Conservation (phyloP, 306 rosid genomes). For the Cercis canadensis region DNA sequence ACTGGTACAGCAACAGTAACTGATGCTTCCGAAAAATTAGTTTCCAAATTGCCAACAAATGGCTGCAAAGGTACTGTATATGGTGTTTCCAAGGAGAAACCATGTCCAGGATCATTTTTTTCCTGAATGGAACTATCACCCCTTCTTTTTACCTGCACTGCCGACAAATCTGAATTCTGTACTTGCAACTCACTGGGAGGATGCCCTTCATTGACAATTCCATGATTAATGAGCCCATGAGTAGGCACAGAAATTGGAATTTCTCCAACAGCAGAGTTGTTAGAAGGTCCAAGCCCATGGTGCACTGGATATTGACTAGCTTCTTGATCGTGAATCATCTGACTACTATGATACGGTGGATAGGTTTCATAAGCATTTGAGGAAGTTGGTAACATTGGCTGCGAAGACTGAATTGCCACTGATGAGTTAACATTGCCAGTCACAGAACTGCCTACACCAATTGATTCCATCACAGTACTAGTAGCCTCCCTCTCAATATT, state of each 20-base stretch:
- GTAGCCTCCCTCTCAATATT: slow-evolving; percentile 58
- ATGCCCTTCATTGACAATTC: slow-evolving; percentile 46
- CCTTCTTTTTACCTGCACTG: slow-evolving; percentile 46
- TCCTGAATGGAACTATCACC: slow-evolving; percentile 54
- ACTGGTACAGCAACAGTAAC: slow-evolving; percentile 47
- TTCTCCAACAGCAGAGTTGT: slow-evolving; percentile 46
- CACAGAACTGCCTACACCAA: slow-evolving; percentile 46
- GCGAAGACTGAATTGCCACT: slow-evolving; percentile 50
- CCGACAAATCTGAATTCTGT: slow-evolving; percentile 50
- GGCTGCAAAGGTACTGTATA: slow-evolving; percentile 45
- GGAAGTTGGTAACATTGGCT: slow-evolving; percentile 50
- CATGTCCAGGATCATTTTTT: slow-evolving; percentile 50
- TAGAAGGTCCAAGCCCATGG: slow-evolving; percentile 51
- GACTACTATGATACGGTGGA: slow-evolving; percentile 52
- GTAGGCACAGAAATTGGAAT: slow-evolving; percentile 49
- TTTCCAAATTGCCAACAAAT: slow-evolving; percentile 42
- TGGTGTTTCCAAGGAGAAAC: slow-evolving; percentile 42
- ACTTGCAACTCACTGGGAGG: slow-evolving; percentile 45
- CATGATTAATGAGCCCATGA: slow-evolving; percentile 50
- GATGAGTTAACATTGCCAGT: slow-evolving; percentile 51
- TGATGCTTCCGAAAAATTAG: slow-evolving; percentile 50
- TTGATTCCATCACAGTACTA: slow-evolving; percentile 47
- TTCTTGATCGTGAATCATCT: slow-evolving; percentile 50
- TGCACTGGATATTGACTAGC: slow-evolving; percentile 56
- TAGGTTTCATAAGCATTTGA: slow-evolving; percentile 58